phyloP scores from a whole-genome alignment of 805 yeast species.

The Wickerhamomyces hampshirensis region DNA sequence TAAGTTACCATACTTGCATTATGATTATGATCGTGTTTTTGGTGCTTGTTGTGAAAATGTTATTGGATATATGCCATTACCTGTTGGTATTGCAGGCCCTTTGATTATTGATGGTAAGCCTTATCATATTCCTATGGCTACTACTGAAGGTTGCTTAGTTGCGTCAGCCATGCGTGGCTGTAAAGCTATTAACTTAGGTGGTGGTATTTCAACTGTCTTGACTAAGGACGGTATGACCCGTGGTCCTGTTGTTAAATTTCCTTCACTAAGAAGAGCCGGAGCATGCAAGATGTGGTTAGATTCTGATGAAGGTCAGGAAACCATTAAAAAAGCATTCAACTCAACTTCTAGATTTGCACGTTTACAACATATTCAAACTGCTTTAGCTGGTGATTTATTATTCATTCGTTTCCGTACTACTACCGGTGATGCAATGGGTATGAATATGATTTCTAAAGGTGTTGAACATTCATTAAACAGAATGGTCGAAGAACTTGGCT shows the following conservation, averaged over 20 bases:
- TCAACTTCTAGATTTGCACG: conserved; percentile 97
- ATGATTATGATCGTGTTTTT: conserved; percentile 92
- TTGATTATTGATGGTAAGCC: conserved; percentile 83
- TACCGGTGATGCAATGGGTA: conserved; percentile 99
- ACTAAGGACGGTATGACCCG: conserved; percentile 98
- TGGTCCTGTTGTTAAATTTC: conserved; percentile 95
- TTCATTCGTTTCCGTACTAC: conserved; percentile 95
- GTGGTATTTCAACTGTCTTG: conserved; percentile 89
- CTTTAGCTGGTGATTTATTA: conserved; percentile 87
- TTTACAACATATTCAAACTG: conserved; percentile 84
- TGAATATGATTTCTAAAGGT: conserved; percentile 99
- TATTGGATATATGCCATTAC: conserved; percentile 92
- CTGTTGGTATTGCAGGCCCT: conserved; percentile 98
- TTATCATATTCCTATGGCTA: conserved; percentile 96
- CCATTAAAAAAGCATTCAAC: conserved; percentile 83
- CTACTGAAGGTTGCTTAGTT: conserved; percentile 97
- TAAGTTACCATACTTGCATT: conserved; percentile 72
- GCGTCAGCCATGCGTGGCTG: conserved; percentile 99
- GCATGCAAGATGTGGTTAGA: conserved; percentile 94
- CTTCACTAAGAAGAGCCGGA: conserved; percentile 81
- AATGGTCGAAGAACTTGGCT: conserved; percentile 86
- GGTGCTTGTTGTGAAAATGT: conserved; percentile 99
- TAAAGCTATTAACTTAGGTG: conserved; percentile 95
- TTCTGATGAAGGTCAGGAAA: conserved; percentile 85
- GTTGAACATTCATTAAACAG: conserved; percentile 80